Conservation (phyloP, 176 grass and related monocot genomes). For the Tillandsia leiboldiana region DNA sequence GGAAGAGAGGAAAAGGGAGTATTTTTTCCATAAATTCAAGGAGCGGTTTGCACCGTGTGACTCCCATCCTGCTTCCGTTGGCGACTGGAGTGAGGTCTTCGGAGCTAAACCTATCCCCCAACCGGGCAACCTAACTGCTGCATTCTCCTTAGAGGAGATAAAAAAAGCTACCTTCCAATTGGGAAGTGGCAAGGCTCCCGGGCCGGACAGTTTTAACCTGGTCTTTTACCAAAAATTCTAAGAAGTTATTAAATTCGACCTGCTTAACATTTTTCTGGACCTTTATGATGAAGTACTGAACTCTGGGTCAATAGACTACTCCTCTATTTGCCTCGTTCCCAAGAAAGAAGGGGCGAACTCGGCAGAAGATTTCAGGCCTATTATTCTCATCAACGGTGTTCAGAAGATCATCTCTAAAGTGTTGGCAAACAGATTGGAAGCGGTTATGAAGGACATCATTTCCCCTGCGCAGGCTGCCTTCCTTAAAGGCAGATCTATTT, state of each 20-base stretch:
- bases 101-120: no score
- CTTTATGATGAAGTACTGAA: neutral
- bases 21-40: no score
- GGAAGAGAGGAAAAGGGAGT: no score
- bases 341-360: neutral
- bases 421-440: neutral
- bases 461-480: no score
- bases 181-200: neutral
- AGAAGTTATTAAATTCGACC: neutral
- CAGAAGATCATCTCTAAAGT: neutral
- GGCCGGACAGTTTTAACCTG: neutral
- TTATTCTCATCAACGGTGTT: neutral
- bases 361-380: neutral
- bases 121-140: no score
- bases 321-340: neutral
- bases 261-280: neutral
- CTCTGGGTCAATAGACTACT: neutral
- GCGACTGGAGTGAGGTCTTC: no score
- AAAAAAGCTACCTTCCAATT: neutral
- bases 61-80: rapidly evolving
- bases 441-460: no score
- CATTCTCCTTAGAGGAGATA: neutral
- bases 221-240: neutral
- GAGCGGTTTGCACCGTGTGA: no score
- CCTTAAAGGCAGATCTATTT: no score